A percentile compares a stretch with the other conserved stretches of the same genome.
Evolutionary conservation across 139 green algal genomes (phyloP).

Genomic region (Micractinium sp.): DNA sequence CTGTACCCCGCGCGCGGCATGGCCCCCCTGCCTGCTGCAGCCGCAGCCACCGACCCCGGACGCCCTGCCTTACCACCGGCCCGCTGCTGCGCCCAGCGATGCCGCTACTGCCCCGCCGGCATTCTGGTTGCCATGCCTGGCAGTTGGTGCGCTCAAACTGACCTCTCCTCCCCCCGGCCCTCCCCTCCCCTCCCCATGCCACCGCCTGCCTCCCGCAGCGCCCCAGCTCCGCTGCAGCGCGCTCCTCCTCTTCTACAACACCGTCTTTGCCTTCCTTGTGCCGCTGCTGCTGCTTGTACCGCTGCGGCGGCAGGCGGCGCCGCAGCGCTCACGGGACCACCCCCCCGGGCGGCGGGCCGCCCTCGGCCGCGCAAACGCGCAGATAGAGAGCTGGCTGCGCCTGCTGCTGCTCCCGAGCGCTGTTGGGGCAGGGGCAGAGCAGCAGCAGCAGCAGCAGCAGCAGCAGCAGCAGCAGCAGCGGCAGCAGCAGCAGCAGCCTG

Average conservation of each 20-base stretch:
- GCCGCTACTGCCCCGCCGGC: background rate
- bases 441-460: background rate
- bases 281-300: conserved; percentile 12
- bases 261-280: background rate
- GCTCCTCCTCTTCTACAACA: conserved; percentile 4
- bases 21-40: too few species aligned
- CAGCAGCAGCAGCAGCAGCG: background rate
- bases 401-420: background rate
- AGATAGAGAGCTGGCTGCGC: background rate
- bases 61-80: too few species aligned
- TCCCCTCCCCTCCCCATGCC: background rate
- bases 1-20: background rate
- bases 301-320: conserved; percentile 6
- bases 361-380: background rate
- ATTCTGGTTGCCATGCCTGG: background rate
- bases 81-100: background rate
- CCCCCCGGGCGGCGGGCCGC: background rate
- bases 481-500: too few species aligned
- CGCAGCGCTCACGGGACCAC: background rate
- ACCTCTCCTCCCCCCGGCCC: background rate
- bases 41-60: too few species aligned
- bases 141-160: background rate
- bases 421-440: background rate
- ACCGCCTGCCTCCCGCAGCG: background rate
- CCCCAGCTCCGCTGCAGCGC: background rate